These are phyloP conservation scores for Aspergillus spinulosporus DNA, from an alignment of 2,329 filamentous ascomycete species.

Conservation along the genomic window DNA sequence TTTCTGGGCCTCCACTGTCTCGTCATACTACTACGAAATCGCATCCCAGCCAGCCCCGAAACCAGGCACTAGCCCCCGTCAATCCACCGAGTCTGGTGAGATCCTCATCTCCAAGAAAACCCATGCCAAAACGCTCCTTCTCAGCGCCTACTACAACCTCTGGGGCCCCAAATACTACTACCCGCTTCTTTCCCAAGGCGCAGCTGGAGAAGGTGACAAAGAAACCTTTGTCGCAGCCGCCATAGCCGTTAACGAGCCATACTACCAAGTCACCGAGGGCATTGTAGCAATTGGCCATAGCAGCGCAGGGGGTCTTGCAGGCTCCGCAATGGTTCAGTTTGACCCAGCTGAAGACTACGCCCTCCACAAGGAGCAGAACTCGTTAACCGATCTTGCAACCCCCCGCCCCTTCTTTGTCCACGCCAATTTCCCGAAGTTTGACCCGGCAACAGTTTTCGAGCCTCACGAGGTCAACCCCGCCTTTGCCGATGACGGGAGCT, in stretches of 20 bases:
- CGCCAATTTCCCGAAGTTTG: constrained; percentile 44
- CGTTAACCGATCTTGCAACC: constrained; percentile 14
- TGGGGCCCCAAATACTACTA: constrained; percentile 51
- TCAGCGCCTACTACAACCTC: constrained; percentile 53
- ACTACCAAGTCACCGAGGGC: constrained; percentile 45
- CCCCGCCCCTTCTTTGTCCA: constrained; percentile 43
- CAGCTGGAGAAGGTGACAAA: constrained; percentile 53
- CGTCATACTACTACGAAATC: constrained; percentile 43
- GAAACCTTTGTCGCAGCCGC: constrained; percentile 53
- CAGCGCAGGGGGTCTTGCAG: constrained; percentile 32
- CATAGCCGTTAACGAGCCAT: constrained; percentile 39
- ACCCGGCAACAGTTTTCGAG: constrained; percentile 40
- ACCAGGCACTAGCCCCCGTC: constrained; percentile 25
- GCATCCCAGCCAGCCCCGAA: constrained; percentile 26
- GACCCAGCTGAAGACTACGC: constrained; percentile 38
- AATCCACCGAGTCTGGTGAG: constrained; percentile 48
- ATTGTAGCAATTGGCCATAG: constrained; percentile 37
- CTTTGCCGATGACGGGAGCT: constrained; percentile 34
- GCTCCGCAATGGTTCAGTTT: constrained; percentile 42
- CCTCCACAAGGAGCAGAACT: constrained; percentile 13
- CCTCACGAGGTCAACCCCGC: constrained; percentile 31
- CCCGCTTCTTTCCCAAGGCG: constrained; percentile 49
- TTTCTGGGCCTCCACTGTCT: constrained; percentile 46
- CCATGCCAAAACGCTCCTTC: constrained; percentile 45
- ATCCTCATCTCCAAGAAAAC: constrained; percentile 47